Percentiles rank a stretch among this genome's conserved stretches.
Conservation (phyloP, 2,329 filamentous ascomycete genomes). For the Fusarium palustre region DNA sequence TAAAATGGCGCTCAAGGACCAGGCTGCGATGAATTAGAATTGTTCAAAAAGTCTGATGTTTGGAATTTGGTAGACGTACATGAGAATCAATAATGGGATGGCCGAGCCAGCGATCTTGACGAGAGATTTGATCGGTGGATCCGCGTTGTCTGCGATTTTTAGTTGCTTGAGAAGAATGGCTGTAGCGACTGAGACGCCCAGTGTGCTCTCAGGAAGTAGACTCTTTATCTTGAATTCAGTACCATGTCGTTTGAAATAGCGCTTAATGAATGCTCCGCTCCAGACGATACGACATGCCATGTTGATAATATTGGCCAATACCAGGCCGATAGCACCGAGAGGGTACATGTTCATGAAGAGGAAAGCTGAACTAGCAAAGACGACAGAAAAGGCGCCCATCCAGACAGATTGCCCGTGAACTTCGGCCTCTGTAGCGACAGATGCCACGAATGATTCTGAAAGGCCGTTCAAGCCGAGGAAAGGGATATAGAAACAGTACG, state of each 20-base stretch:
- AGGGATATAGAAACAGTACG: slow-evolving; percentile 93
- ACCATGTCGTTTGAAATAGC: slow-evolving; percentile 67
- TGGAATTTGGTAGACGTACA: slow-evolving; percentile 65
- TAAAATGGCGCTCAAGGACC: slow-evolving; percentile 65
- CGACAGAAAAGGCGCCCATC: slow-evolving; percentile 85
- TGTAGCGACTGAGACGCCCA: slow-evolving; percentile 47
- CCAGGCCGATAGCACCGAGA: slow-evolving; percentile 82
- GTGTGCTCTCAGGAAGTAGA: slow-evolving; percentile 47
- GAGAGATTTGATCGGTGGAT: slow-evolving; percentile 52
- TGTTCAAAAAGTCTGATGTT: slow-evolving; percentile 27
- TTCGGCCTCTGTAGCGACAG: slow-evolving; percentile 80
- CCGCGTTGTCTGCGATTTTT: slow-evolving; percentile 40
- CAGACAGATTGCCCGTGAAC: slow-evolving; percentile 81
- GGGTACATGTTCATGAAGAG: slow-evolving; percentile 76
- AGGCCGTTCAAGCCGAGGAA: slow-evolving; percentile 92
- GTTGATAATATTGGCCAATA: slow-evolving; percentile 89
- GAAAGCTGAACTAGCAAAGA: slow-evolving; percentile 81
- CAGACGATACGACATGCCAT: slow-evolving; percentile 88
- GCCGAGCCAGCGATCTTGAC: slow-evolving; percentile 63
- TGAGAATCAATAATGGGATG: slow-evolving; percentile 63
- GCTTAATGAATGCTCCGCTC: slow-evolving; percentile 78
- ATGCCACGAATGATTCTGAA: slow-evolving; percentile 91
- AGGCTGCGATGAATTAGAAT: slow-evolving; percentile 56
- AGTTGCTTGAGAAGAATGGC: slow-evolving; percentile 46
- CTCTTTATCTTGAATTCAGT: slow-evolving; percentile 46